Evolutionary conservation across 192 early-diverging fungal genomes (phyloP).

Genomic region (Neocallimastix lanati): DNA sequence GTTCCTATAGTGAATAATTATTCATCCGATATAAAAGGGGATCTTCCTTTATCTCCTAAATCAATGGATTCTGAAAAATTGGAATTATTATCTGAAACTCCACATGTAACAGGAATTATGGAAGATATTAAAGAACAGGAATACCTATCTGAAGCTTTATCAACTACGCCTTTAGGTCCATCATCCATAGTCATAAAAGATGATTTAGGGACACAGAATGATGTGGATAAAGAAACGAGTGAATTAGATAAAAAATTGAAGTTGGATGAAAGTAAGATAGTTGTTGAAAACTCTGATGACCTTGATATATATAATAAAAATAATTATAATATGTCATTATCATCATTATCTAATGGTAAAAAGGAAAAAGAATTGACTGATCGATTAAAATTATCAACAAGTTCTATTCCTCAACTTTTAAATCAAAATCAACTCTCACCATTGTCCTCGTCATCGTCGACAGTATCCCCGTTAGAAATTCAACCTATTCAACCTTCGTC

Average conservation of each 20-base stretch:
- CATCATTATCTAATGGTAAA: too few relatives aligned
- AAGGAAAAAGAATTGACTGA: too few relatives aligned
- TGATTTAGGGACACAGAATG: background rate
- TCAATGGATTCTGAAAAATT: background rate
- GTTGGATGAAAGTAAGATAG: too few relatives aligned
- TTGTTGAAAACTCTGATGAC: too few relatives aligned
- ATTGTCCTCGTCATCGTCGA: background rate
- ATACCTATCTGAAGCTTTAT: background rate
- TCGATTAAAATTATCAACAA: background rate
- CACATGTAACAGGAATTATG: background rate
- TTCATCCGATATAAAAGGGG: background rate
- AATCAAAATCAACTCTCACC: background rate
- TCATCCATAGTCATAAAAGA: background rate
- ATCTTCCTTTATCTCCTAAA: background rate
- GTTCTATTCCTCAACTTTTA: background rate
- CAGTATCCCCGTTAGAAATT: background rate
- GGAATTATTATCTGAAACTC: background rate
- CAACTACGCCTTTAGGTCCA: background rate
- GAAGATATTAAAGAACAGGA: background rate
- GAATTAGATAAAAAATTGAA: too few relatives aligned
- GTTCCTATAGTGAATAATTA: background rate
- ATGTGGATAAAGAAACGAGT: too few relatives aligned
- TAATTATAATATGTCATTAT: too few relatives aligned
- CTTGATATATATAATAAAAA: too few relatives aligned
- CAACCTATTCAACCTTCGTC: background rate